These are phyloP conservation scores for Ogataea wickerhamii DNA, from an alignment of 805 yeast species.

Conservation along the genomic window DNA sequence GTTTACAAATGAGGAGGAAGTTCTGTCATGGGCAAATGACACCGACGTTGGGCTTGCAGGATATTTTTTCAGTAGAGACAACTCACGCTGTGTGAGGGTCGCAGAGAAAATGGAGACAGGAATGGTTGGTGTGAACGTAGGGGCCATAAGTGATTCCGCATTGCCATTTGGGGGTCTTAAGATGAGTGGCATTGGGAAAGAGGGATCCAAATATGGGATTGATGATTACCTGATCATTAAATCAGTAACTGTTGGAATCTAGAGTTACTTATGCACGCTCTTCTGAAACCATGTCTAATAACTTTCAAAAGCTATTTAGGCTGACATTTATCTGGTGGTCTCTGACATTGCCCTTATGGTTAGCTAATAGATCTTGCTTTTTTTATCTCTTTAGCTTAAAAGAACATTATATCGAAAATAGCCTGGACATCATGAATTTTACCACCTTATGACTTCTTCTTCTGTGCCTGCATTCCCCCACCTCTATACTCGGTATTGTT, in stretches of 20 bases:
- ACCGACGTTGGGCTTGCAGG: slow-evolving; percentile 70
- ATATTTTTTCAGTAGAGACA: slow-evolving; percentile 56
- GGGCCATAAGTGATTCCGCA: slow-evolving; percentile 57
- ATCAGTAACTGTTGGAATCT: slow-evolving; percentile 11
- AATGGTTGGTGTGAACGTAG: slow-evolving; percentile 75
- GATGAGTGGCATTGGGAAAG: slow-evolving; percentile 73
- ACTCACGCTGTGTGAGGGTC: slow-evolving; percentile 47
- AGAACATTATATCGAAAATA: too few relatives aligned
- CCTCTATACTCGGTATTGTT: too few relatives aligned
- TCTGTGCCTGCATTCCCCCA: too few relatives aligned
- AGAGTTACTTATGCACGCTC: too few relatives aligned
- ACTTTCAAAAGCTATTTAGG: too few relatives aligned
- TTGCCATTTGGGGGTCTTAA: slow-evolving; percentile 71
- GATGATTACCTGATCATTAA: slow-evolving; percentile 66
- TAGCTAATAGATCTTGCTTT: too few relatives aligned
- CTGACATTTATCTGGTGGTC: too few relatives aligned
- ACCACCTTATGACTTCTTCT: too few relatives aligned
- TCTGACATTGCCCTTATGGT: too few relatives aligned
- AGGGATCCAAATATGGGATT: slow-evolving; percentile 67
- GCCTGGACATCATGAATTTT: too few relatives aligned
- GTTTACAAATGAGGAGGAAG: slow-evolving; percentile 56
- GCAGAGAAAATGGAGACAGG: slow-evolving; percentile 65
- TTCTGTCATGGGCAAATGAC: slow-evolving; percentile 51
- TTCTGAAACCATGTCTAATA: too few relatives aligned
- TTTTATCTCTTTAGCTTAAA: too few relatives aligned